Base-by-base conservation (phyloP, 2,329 filamentous ascomycete genomes). In the Fusarium dlaminii region DNA sequence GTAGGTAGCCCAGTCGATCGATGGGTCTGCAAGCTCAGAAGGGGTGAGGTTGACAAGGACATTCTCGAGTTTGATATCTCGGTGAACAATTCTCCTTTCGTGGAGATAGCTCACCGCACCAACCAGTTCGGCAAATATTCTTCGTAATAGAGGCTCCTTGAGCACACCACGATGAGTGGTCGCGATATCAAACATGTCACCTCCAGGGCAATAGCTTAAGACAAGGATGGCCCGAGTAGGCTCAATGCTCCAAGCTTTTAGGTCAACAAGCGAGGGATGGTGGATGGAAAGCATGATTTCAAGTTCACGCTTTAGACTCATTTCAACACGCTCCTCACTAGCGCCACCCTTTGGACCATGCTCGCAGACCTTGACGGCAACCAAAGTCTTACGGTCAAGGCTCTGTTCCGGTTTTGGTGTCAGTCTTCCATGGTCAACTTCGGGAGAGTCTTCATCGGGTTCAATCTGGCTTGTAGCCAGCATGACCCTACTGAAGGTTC, bases 51-150 rank as follows among this genome's bases (percentile, higher is more conserved):
- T 98, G 78, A 98, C 93, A 36, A 99, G 91, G 46, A 98, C 94
- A 82, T 98, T 89, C 87, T 99, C 96, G 67, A 99, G 91, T 84
- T 99, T 99, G 83, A 99, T 97, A 82, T 99, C 96, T 68, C 96
- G 91, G 81, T 99, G 96, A 61, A 98, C 96, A 80, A 99, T 98
- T 75, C 90, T 92, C 77, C 93, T 87, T 61, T 90, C 86, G 82
- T 99, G 96, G 55, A 99, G 86, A 84, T 98, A 98, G 66, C 88
- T 89, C 40, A 97, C 92, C 0, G 96, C 96, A 70, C 90, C 91
- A 30, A 98, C 91, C 72, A 98, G 83, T 82, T 99, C 96, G 20
- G 95, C 89, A 82, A 98, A 98, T 64, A 98, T 95, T 58, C 96
- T 90, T 74, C 94, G 90, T 55, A 98, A 87, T 51, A 98, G 84